These are phyloP conservation scores for Paramecium octaurelia DNA, from an alignment of 73 alveolate genomes.

Conservation along the genomic window DNA sequence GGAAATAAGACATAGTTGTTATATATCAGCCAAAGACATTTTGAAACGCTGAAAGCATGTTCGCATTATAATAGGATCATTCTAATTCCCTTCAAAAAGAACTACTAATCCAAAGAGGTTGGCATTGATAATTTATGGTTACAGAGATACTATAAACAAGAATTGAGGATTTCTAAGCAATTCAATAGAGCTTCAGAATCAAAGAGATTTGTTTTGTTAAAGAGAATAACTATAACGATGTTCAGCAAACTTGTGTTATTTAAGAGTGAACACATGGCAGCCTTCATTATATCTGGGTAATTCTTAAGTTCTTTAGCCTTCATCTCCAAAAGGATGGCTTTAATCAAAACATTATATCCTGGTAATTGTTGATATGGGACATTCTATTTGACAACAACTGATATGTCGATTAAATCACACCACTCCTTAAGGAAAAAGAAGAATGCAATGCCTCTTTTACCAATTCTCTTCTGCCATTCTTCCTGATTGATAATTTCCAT, in stretches of 20 bases:
- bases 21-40: constrained; percentile 70
- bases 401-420: constrained; percentile 69
- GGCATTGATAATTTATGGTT: constrained; percentile 66
- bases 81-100: constrained; percentile 71
- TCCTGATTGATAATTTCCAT: constrained; percentile 39
- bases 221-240: constrained; percentile 73
- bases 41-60: constrained; percentile 72
- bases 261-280: constrained; percentile 69
- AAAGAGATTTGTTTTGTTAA: constrained; percentile 71
- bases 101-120: constrained; percentile 71
- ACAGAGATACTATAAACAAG: constrained; percentile 66
- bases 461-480: constrained; percentile 74
- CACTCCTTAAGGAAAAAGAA: constrained; percentile 78
- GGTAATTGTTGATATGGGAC: constrained; percentile 84
- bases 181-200: constrained; percentile 67
- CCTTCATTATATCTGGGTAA: constrained; percentile 84
- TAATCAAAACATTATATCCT: constrained; percentile 76
- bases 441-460: constrained; percentile 87
- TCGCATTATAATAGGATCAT: constrained; percentile 66
- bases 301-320: constrained; percentile 74
- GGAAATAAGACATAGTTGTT: constrained; percentile 68
- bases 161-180: constrained; percentile 68
- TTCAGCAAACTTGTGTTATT: constrained; percentile 65
- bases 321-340: constrained; percentile 76
- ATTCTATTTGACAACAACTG: constrained; percentile 68